A percentile compares a stretch with the other conserved stretches of the same genome.
These are phyloP conservation scores for Calonectria fujianensis DNA, from an alignment of 2,329 filamentous ascomycete genomes.

Conservation along the genomic window DNA sequence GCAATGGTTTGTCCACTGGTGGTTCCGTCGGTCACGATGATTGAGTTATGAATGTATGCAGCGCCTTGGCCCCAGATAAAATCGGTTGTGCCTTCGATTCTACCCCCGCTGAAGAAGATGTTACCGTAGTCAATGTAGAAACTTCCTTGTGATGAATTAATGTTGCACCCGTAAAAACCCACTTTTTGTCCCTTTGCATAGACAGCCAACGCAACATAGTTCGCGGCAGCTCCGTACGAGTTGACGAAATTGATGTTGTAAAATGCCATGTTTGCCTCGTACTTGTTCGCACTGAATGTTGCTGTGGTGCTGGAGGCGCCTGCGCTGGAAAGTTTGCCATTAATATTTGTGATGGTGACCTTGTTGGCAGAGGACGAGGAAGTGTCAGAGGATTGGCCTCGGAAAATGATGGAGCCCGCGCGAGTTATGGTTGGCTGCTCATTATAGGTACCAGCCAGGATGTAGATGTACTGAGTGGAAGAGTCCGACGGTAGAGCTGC, in stretches of 20 bases:
- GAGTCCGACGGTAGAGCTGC: slow-evolving; percentile 55
- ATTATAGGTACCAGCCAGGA: slow-evolving; percentile 67
- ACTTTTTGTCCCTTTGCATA: slow-evolving; percentile 61
- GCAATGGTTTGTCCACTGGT: slow-evolving; percentile 52
- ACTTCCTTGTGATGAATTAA: slow-evolving; percentile 49
- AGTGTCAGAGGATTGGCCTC: slow-evolving; percentile 66
- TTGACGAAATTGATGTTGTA: slow-evolving; percentile 58
- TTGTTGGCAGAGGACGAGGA: slow-evolving; percentile 71
- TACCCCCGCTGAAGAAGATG: slow-evolving; percentile 49
- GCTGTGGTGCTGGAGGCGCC: slow-evolving; percentile 47
- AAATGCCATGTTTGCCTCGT: slow-evolving; percentile 55
- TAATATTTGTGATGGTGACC: slow-evolving; percentile 67
- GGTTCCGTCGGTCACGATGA: slow-evolving; percentile 44
- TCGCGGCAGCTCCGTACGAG: slow-evolving; percentile 39
- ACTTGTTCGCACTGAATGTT: slow-evolving; percentile 54
- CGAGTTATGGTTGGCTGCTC: slow-evolving; percentile 63
- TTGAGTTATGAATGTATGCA: slow-evolving; percentile 52
- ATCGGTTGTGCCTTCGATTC: slow-evolving; percentile 48
- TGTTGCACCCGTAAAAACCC: slow-evolving; percentile 62
- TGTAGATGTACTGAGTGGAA: slow-evolving; percentile 64
- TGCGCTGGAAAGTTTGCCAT: slow-evolving; percentile 42
- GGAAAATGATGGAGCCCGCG: slow-evolving; percentile 63
- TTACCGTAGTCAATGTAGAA: slow-evolving; percentile 51
- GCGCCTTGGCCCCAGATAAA: slow-evolving; percentile 51
- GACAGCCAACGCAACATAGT: slow-evolving; percentile 50